These are phyloP conservation scores for Fraxinus sp. DNA, from an alignment of 305 asterid genomes.

Conservation along the genomic window DNA sequence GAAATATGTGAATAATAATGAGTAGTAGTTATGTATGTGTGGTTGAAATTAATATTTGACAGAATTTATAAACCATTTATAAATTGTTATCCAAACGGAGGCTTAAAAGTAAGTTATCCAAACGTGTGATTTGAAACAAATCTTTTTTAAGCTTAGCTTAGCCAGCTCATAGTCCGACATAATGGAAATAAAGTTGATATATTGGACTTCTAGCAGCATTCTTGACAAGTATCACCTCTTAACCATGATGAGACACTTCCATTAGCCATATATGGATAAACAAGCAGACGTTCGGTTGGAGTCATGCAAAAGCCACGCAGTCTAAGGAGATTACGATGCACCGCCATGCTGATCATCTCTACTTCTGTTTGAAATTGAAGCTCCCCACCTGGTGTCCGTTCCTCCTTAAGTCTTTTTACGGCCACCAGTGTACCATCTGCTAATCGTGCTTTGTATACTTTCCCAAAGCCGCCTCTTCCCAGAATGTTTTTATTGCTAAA, in stretches of 20 bases:
- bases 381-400: slow-evolving; percentile 70
- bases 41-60: not conserved
- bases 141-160: not conserved
- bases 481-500: slow-evolving; percentile 62
- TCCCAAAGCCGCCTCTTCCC: slow-evolving; percentile 69
- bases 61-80: not conserved
- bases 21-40: not conserved
- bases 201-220: not conserved
- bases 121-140: not conserved
- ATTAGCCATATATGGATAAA: slow-evolving; percentile 64
- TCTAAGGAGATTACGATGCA: slow-evolving; percentile 60
- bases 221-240: slow-evolving; percentile 40
- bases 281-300: slow-evolving; percentile 56
- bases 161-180: not conserved
- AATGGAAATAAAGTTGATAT: not conserved
- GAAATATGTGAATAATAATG: not conserved
- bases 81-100: not conserved
- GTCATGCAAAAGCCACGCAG: slow-evolving; percentile 64
- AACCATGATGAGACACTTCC: slow-evolving; percentile 69
- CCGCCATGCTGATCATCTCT: slow-evolving; percentile 68
- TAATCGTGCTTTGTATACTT: slow-evolving; percentile 61
- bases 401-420: slow-evolving; percentile 63
- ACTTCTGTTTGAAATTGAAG: slow-evolving; percentile 67
- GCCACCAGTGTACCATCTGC: slow-evolving; percentile 63
- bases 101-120: not conserved